These are phyloP conservation scores for Metarhizium robertsii DNA, from an alignment of 2,329 filamentous ascomycete species.

Conservation along the genomic window DNA sequence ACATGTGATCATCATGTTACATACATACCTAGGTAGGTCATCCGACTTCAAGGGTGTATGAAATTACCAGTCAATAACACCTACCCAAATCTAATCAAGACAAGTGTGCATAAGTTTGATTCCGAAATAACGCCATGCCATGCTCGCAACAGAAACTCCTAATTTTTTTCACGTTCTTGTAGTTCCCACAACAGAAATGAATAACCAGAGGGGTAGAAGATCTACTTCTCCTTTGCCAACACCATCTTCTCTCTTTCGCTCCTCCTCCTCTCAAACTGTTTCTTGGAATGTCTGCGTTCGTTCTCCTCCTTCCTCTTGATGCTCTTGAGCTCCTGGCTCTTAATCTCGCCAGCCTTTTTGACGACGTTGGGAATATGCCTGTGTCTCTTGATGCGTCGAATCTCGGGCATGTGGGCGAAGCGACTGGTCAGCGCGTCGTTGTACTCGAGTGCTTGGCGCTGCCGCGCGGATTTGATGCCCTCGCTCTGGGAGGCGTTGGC, in stretches of 20 bases:
- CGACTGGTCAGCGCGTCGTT: constrained; percentile 74
- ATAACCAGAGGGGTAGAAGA: background rate
- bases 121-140: constrained; percentile 4
- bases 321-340: constrained; percentile 75
- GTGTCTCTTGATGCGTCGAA: constrained; percentile 81
- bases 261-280: constrained; percentile 63
- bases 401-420: constrained; percentile 94
- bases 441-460: constrained; percentile 86
- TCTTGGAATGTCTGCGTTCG: constrained; percentile 81
- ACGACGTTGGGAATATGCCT: constrained; percentile 85
- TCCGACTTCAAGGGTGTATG: too few relatives aligned
- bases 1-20: background rate
- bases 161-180: background rate
- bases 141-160: constrained; percentile 5
- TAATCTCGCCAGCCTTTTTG: constrained; percentile 95
- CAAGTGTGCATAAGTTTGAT: background rate
- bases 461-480: constrained; percentile 75
- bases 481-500: constrained; percentile 74
- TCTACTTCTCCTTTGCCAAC: constrained; percentile 51
- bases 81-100: background rate
- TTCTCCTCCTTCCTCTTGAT: constrained; percentile 93
- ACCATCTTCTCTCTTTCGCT: constrained; percentile 92
- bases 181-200: background rate
- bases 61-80: too few relatives aligned
- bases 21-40: too few relatives aligned